phyloP scores from a whole-genome alignment of 2,329 filamentous ascomycete species.

The Diaporthe destruens region DNA sequence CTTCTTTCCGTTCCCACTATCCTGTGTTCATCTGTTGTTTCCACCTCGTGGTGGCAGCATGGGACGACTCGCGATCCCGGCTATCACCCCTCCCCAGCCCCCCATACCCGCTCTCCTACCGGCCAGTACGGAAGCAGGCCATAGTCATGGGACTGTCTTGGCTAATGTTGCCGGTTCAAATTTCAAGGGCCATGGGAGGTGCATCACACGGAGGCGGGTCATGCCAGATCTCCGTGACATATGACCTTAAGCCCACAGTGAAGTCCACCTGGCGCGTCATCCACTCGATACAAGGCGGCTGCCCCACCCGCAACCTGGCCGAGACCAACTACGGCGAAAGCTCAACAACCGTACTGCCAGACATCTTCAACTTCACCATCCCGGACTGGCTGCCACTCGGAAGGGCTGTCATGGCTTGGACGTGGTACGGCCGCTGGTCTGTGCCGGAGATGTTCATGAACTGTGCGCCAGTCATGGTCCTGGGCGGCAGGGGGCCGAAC shows the following conservation, averaged over 20 bases:
- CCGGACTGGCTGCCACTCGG: conserved; percentile 20
- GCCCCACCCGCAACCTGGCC: conserved; percentile 18
- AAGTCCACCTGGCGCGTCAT: conserved; percentile 16
- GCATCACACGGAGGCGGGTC: conserved; percentile 16
- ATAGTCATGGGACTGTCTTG: neutral
- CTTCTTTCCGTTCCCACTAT: neutral
- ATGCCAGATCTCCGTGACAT: conserved; percentile 21
- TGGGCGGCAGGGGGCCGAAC: neutral
- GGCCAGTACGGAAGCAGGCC: accelerated
- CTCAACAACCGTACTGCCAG: neutral
- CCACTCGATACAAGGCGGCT: conserved; percentile 24
- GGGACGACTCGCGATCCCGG: too few species aligned
- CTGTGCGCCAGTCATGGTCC: conserved; percentile 20
- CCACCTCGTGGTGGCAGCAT: neutral
- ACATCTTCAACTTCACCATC: conserved; percentile 24
- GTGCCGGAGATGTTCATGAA: conserved; percentile 29
- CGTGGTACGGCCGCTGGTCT: conserved; percentile 24
- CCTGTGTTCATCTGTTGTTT: neutral
- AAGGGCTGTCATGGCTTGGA: conserved; percentile 24
- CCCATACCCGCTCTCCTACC: too few species aligned
- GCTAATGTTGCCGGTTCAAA: neutral
- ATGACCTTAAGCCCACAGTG: conserved; percentile 10
- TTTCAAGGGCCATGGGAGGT: conserved; percentile 6
- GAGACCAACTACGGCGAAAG: conserved; percentile 29
- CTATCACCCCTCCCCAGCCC: too few species aligned